Conservation (phyloP, 2,329 filamentous ascomycete genomes). For the Fusarium secorum region DNA sequence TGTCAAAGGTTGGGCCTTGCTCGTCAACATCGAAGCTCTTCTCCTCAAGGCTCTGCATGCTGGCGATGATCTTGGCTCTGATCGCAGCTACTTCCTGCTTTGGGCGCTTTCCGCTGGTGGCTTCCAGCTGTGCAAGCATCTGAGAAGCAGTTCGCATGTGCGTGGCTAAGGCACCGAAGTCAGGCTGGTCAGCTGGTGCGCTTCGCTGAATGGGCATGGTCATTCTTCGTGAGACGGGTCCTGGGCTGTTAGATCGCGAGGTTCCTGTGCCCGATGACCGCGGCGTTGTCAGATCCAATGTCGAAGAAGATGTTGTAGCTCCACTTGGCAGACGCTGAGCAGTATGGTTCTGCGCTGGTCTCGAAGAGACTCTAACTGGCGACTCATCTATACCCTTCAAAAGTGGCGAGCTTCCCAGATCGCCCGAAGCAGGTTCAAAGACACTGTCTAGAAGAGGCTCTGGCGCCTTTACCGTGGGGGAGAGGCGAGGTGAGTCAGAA, state of each 20-base stretch:
- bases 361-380: conserved; percentile 43
- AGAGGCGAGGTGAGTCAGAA: conserved; percentile 68
- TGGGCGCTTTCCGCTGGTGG: conserved; percentile 80
- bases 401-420: conserved; percentile 77
- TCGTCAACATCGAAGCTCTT: conserved; percentile 83
- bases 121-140: conserved; percentile 85
- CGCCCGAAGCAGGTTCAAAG: conserved; percentile 82
- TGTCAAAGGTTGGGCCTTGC: conserved; percentile 78
- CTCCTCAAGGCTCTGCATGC: conserved; percentile 88
- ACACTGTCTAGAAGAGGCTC: conserved; percentile 72
- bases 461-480: conserved; percentile 49
- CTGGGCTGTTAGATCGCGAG: conserved; percentile 74
- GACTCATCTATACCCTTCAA: conserved; percentile 66
- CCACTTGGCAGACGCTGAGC: conserved; percentile 68
- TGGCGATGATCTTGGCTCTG: conserved; percentile 85
- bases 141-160: conserved; percentile 89
- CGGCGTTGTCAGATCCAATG: conserved; percentile 69
- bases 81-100: conserved; percentile 84
- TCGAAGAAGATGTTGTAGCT: conserved; percentile 65
- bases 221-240: conserved; percentile 62
- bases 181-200: conserved; percentile 71
- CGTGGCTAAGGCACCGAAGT: conserved; percentile 82
- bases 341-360: conserved; percentile 43
- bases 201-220: conserved; percentile 65
- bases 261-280: conserved; percentile 73